Evolutionary conservation across 2,329 filamentous ascomycete genomes (phyloP).

Genomic region (Aureobasidium melanogenum): DNA sequence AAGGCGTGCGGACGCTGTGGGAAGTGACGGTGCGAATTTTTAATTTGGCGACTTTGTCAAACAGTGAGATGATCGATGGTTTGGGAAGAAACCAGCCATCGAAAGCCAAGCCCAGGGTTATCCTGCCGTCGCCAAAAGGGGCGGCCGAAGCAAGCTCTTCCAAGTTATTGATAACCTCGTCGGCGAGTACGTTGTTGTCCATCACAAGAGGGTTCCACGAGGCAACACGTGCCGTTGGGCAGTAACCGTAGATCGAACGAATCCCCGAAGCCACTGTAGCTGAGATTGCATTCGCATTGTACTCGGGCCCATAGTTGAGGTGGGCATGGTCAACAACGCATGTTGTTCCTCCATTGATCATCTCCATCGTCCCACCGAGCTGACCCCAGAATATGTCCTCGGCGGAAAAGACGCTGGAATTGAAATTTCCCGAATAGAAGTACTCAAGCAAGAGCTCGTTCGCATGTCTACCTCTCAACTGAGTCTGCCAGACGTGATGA

Average conservation of each 20-base stretch:
- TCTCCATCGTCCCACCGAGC: slow-evolving; percentile 32
- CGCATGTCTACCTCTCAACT: slow-evolving; percentile 30
- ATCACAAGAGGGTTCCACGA: background rate
- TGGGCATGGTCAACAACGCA: slow-evolving; percentile 32
- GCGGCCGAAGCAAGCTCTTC: slow-evolving; percentile 25
- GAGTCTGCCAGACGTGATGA: background rate
- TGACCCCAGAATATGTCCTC: slow-evolving; percentile 41
- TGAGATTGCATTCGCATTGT: slow-evolving; percentile 28
- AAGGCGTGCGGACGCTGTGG: background rate
- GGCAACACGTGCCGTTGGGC: background rate
- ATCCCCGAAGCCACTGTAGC: slow-evolving; percentile 38
- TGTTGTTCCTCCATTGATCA: slow-evolving; percentile 35
- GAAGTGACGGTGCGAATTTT: background rate
- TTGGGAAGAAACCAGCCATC: slow-evolving; percentile 34
- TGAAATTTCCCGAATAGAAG: slow-evolving; percentile 23
- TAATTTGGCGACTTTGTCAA: background rate
- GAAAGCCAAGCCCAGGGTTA: slow-evolving; percentile 37
- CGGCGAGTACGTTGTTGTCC: slow-evolving; percentile 20
- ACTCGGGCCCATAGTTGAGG: slow-evolving; percentile 23
- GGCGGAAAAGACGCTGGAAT: slow-evolving; percentile 27
- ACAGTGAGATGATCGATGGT: slow-evolving; percentile 25
- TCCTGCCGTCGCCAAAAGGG: slow-evolving; percentile 26
- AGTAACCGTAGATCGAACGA: slow-evolving; percentile 38
- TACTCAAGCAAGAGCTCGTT: slow-evolving; percentile 37
- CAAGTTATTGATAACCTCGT: slow-evolving; percentile 32